A percentile compares a stretch with the other conserved stretches of the same genome.
These are phyloP conservation scores for Psilocybe subaeruginosa DNA, from an alignment of 768 basidiomycete genomes.

Conservation along the genomic window DNA sequence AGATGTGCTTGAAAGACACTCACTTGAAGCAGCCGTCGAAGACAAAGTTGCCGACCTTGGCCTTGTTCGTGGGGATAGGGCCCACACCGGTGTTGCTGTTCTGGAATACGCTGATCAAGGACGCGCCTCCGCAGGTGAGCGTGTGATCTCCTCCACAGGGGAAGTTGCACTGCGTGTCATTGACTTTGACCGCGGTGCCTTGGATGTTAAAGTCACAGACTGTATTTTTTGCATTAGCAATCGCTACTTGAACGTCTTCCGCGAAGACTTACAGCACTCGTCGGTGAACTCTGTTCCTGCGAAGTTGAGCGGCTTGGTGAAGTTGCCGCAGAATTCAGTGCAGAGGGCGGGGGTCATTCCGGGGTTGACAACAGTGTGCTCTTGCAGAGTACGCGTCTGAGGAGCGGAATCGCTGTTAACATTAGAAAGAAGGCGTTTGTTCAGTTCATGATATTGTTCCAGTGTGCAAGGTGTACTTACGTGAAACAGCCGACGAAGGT, in stretches of 20 bases:
- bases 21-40: conserved; percentile 21
- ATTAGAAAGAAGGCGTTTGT: neutral
- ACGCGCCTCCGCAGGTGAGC: conserved; percentile 47
- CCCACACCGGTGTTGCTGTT: conserved; percentile 12
- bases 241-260: neutral
- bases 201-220: conserved; percentile 24
- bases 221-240: neutral
- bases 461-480: conserved; percentile 1
- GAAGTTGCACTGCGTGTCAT: conserved; percentile 40
- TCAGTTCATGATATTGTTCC: conserved; percentile 1
- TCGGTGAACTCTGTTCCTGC: conserved; percentile 23
- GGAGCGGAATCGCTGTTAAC: conserved; percentile 17
- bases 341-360: conserved; percentile 24
- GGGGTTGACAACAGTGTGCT: conserved; percentile 14
- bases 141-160: conserved; percentile 45
- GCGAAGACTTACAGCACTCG: conserved; percentile 22
- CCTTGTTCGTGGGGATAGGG: conserved; percentile 14
- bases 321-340: conserved; percentile 23
- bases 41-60: conserved; percentile 15
- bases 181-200: conserved; percentile 15
- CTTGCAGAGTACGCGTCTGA: conserved; percentile 18
- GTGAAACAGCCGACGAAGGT: conserved; percentile 19
- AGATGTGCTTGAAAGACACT: neutral
- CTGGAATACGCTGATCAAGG: conserved; percentile 17
- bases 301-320: conserved; percentile 19